Conservation (phyloP, 495 filamentous ascomycete species). For the Xylaria curta region DNA sequence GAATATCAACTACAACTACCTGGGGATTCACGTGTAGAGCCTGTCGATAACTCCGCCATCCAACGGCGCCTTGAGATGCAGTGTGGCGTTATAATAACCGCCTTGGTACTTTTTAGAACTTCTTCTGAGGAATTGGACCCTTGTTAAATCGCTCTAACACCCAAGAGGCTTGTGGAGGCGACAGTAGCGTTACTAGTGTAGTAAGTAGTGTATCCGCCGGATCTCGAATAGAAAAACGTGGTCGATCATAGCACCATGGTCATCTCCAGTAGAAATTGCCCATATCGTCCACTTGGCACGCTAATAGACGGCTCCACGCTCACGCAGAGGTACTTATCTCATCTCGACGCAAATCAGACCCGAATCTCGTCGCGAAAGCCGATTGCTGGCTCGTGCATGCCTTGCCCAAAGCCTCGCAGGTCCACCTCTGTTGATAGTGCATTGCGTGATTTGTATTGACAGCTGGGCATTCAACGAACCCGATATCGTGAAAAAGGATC, state of each 20-base stretch:
- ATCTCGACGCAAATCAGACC: no score
- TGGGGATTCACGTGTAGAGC: constrained; percentile 1
- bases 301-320: no score
- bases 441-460: constrained; percentile 24
- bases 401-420: neutral
- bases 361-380: no score
- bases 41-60: neutral
- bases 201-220: neutral
- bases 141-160: neutral
- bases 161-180: constrained; percentile 5
- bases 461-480: neutral
- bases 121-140: neutral
- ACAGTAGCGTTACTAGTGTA: neutral
- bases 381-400: no score
- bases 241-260: neutral
- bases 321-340: no score
- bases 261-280: no score
- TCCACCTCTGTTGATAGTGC: neutral
- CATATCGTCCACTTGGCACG: no score
- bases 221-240: constrained; percentile 15
- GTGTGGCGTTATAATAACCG: neutral
- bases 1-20: neutral
- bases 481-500: constrained; percentile 7
- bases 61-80: neutral
- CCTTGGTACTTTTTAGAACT: neutral